These are phyloP conservation scores for Pelargonium citronellum DNA, from an alignment of 441 rosid genomes.

Conservation along the genomic window DNA sequence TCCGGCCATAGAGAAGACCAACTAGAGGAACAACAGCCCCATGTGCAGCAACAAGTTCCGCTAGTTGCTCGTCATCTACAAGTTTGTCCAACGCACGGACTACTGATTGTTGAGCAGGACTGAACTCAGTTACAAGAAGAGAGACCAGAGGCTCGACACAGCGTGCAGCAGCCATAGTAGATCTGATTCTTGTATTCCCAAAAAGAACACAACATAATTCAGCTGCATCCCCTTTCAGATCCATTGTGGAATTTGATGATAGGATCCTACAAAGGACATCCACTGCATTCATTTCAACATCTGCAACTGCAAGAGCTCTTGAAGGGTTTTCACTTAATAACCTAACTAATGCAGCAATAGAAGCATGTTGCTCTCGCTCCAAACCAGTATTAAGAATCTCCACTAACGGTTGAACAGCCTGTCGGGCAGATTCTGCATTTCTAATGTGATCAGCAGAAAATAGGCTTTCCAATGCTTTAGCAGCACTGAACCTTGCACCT, in stretches of 20 bases:
- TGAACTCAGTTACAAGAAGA: constrained; percentile 82
- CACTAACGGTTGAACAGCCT: constrained; percentile 98
- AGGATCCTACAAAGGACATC: constrained; percentile 99
- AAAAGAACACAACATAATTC: constrained; percentile 96
- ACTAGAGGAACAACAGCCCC: constrained; percentile 99
- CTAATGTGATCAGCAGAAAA: constrained; percentile 96
- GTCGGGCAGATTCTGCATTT: constrained; percentile 88
- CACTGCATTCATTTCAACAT: constrained; percentile 98
- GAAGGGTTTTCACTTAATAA: constrained; percentile 95
- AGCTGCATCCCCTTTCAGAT: constrained; percentile 98
- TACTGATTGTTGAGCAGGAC: constrained; percentile 95
- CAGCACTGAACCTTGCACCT: constrained; percentile 95
- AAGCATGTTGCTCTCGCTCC: constrained; percentile 99
- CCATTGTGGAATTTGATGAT: constrained; percentile 86
- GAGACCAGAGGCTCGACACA: constrained; percentile 99
- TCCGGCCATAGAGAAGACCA: constrained; percentile 89
- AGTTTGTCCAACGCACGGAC: constrained; percentile 94
- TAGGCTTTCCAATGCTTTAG: constrained; percentile 94
- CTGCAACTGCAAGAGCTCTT: constrained; percentile 92
- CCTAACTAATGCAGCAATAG: constrained; percentile 94
- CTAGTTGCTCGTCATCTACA: constrained; percentile 96
- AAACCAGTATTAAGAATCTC: constrained; percentile 94
- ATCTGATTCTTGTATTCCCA: constrained; percentile 87
- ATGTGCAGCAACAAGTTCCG: constrained; percentile 98
- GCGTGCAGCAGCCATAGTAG: constrained; percentile 98